Evolutionary conservation across 2,329 filamentous ascomycete species (phyloP), one percentile per base, ranked within the genome.

Genomic region (Xylariales sp.): DNA sequence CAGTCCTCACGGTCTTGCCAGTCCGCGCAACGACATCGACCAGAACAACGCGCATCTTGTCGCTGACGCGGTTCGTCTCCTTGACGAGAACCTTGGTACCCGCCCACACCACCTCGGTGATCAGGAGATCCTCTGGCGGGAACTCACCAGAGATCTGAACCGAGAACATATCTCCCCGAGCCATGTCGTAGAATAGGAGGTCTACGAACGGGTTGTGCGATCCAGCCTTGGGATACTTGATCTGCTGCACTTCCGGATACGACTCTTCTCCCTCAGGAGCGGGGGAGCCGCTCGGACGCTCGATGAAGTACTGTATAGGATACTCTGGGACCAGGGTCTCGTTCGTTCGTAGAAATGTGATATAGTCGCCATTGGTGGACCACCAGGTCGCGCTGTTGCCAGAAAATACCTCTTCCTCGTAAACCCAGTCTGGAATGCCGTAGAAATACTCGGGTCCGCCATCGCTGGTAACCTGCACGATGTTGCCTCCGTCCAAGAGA

Each of bases 141-240:
- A 97, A 97, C 20, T 86, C 85, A 33, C 80, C 85, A 1, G 81
- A 71, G 33, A 91, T 83, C 7, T 84, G 72, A 19, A 97, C 85
- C 14, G 80, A 77, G 56, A 97, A 97, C 7, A 85, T 75, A 41
- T 95, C 82, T 2, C 76, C 76, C 52, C 83, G 85, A 8, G 71
- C 72, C 15, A 96, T 70, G 49, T 97, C 90, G 61, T 91, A 97
- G 62, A 97, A 95, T 38, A 87, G 76, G 21, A 98, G 66, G 43
- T 88, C 81, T 4, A 98, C 91, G 12, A 87, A 78, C 1, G 93
- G 93, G 59, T 98, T 98, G 32, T 91, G 89, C 3, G 90, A 83
- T 4, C 93, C 94, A 15, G 93, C 85, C 62, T 97, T 97, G 33
- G 93, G 94, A 54, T 98, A 98, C 62, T 98, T 98, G 76, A 98